Evolutionary conservation across 352 stramenopile species (phyloP), one percentile per base, ranked within the genome.

Genomic region (Globisporangium ultimum): DNA sequence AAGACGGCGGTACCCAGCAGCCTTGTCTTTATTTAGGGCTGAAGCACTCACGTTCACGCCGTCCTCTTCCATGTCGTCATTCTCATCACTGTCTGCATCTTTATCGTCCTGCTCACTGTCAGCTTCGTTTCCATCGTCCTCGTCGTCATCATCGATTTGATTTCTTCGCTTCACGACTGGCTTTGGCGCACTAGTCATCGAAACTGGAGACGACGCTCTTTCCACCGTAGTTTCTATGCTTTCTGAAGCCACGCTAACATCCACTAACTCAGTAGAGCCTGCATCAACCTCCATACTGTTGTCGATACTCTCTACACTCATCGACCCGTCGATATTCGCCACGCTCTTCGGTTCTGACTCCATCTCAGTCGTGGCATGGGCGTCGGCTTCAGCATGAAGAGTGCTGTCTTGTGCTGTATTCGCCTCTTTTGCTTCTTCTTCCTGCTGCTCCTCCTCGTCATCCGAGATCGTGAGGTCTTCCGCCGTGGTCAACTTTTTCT

Each of bases 1-100:
- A 34, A 95, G 53, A n/a, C 64, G 74, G 20, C 86, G 81, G 59
- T 80, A 95, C 4, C 58, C 78, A 6, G 83, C 83, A 32, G 83
- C 81, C 36, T 83, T 88, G 49, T 95, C 86, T 40, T 78, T 81
- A n/a, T 66, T 62, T 36, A 61, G 7, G 0, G 51, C 41, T 9
- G 52, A 41, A 0, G 43, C 24, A 0, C 28, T 56, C 11, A 38
- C 53, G 12, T 48, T 42, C 7, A 22, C 55, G 47, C 58, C 40
- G 1, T 70, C 52, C 10, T 71, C 60, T 3, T 65, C 55, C 0
- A 43, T 56, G 9, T 69, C 61, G 24, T 68, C 64, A 13, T 66
- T 58, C 2, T 72, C 63, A 10, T 67, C 57, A 2, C 78, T 64
- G n/a, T 63, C 64, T 11, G 69, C 65, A 0, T 78, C 64, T 15